Evolutionary conservation across 352 stramenopile species (phyloP).

Genomic region (Globisporangium splendens): DNA sequence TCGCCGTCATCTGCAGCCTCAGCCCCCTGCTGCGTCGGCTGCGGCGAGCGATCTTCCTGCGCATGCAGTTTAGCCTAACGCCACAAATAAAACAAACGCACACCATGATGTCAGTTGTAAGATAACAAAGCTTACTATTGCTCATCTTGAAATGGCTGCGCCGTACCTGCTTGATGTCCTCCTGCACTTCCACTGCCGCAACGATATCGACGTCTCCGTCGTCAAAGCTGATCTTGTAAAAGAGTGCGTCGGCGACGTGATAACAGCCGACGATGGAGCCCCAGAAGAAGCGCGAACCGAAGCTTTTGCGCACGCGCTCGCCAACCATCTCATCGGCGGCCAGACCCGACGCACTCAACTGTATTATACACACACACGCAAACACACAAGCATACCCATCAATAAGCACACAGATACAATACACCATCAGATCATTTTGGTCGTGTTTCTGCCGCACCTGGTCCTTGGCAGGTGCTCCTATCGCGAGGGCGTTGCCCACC

Average conservation of each 20-base stretch:
- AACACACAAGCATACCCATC: neutral
- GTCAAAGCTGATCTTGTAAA: slow-evolving; percentile 84
- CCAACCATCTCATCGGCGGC: slow-evolving; percentile 14
- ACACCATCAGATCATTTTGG: neutral
- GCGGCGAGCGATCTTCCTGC: neutral
- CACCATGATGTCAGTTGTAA: neutral
- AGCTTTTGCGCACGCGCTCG: slow-evolving; percentile 65
- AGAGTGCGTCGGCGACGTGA: slow-evolving; percentile 36
- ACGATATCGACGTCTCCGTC: slow-evolving; percentile 81
- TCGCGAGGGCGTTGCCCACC: too few relatives aligned
- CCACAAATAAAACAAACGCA: neutral
- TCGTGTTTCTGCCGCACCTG: neutral
- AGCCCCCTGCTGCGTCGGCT: neutral
- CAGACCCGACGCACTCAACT: neutral
- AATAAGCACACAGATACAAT: neutral
- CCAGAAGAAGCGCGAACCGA: slow-evolving; percentile 62
- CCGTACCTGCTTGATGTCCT: slow-evolving; percentile 35
- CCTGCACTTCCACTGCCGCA: slow-evolving; percentile 40
- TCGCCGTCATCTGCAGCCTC: neutral
- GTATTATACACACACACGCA: neutral
- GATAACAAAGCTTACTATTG: neutral
- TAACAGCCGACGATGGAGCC: slow-evolving; percentile 58
- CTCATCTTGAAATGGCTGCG: neutral
- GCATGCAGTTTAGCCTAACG: neutral
- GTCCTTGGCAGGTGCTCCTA: neutral